Base-by-base conservation (phyloP, 2,329 filamentous ascomycete species). In the Magnaporthales sp. region DNA sequence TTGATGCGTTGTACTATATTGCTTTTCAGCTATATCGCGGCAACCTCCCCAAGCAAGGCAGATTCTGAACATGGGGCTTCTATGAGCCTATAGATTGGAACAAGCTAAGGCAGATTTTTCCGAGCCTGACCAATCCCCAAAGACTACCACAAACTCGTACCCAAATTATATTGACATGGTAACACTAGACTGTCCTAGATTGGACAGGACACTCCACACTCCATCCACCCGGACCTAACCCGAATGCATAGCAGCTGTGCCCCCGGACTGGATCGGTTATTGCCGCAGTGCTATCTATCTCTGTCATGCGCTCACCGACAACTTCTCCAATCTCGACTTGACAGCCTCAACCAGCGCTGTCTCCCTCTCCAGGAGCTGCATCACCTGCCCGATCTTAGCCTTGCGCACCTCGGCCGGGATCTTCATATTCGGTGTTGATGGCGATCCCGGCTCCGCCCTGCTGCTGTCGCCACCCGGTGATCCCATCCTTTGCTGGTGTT, bases 341-440 rank as follows among this genome's bases (percentile, higher is more conserved):
- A 90, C 84, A 26, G 86, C 89, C 70, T 91, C 88, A 7, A 91
- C 86, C 71, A 91, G 75, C 5, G 87, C 87, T 62, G 85, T 85
- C 77, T 92, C 89, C 30, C 89, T 80, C 67, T 89, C 86, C 70
- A 92, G 77, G 68, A 91, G 75, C 30, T 78, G 77, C 76, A 86
- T 86, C 26, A 91, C 86, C 73, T 90, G 84, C 67, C 81, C 80
- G 70, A 91, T 76, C 77, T 90, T 90, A 64, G 81, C 83, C 76
- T 82, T 85, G 67, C 87, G 81, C 67, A 90, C 82, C 66, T 88
- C 86, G 24, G 81, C 77, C 13, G 87, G 85, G 66, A 90, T 85
- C 69, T 81, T 79, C 64, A 85, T 70, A 68, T 83, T 80, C 62
- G 73, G 70, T 38, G 69, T 71, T n/a, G 78, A 76, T 27, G 38